These are phyloP conservation scores for Cyclotella sp. DNA, from an alignment of 108 stramenopile species.

Conservation along the genomic window DNA sequence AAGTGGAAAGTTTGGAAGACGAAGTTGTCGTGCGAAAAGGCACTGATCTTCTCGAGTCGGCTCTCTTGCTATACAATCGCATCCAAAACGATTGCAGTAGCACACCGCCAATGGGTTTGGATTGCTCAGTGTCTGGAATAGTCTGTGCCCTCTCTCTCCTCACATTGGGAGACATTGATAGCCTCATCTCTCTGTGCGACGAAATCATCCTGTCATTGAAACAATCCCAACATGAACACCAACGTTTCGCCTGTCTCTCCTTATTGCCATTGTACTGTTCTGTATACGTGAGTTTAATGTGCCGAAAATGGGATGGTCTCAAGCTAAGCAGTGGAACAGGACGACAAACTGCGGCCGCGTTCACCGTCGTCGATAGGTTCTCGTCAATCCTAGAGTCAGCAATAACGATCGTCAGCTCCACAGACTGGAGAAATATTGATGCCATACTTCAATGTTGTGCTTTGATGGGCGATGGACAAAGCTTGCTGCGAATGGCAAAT, in stretches of 20 bases:
- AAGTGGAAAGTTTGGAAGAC: background rate
- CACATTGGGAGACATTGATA: conserved; percentile 35
- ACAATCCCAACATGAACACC: background rate
- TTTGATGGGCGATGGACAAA: conserved; percentile 44
- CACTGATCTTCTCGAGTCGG: conserved; percentile 5
- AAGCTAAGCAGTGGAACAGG: conserved; percentile 38
- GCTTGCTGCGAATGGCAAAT: conserved; percentile 28
- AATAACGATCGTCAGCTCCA: conserved; percentile 11
- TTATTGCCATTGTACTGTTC: conserved; percentile 32
- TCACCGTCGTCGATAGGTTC: conserved; percentile 29
- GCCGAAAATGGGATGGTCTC: conserved; percentile 45
- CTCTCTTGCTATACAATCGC: background rate
- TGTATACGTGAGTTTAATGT: conserved; percentile 40
- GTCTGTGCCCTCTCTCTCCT: conserved; percentile 26
- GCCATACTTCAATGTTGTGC: conserved; percentile 49
- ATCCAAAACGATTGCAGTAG: background rate
- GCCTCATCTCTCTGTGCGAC: conserved; percentile 28
- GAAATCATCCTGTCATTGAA: background rate
- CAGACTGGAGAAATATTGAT: conserved; percentile 32
- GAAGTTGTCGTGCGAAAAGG: conserved; percentile 12
- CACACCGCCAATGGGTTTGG: background rate
- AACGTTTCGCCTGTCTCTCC: conserved; percentile 5
- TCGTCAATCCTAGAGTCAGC: conserved; percentile 24
- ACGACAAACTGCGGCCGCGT: conserved; percentile 42
- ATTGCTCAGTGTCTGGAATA: conserved; percentile 18